Base-by-base conservation (phyloP, 1,139 yeast genomes). In the Yamadazyma epiphylla region DNA sequence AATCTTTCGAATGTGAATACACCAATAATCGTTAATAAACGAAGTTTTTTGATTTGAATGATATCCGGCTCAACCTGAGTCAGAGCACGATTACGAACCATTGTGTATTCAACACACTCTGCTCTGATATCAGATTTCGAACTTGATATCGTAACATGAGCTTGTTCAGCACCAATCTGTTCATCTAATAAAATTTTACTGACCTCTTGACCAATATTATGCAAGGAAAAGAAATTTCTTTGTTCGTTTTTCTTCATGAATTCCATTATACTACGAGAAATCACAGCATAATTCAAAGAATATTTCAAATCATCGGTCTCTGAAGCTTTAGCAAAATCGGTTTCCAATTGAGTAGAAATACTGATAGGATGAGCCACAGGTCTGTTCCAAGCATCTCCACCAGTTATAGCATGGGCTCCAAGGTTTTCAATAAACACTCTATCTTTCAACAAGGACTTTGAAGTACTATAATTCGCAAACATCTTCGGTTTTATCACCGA, bases 1-100 rank as follows among this genome's bases (percentile, higher is more conserved):
- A 80, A 56, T 38, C 97, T 66, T 53, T 91, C 98, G 57, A 88
- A 85, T 1, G 89, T 82, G 59, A 87, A 89, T 6, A 91, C 94
- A 3, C 98, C 98, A 43, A 91, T 84, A 24, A 88, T 69, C 0
- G 96, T 82, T 30, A 82, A 69, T 17, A 85, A 56, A 32, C 73
- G 68, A 29, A 89, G 59, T 10, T 74, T 72, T 17, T 64, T 62
- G 22, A 83, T 72, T 19, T 50, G 53, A 5, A 83, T 62, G 6
- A 42, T 24, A 43, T 77, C 85, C 2, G 39, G 32, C 2, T 19
- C 22, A 17, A 28, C 31, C 31, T 46, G 54, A 31, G 40, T 34
- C 31, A 43, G 17, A 38, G 15, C 11, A 32, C 45, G 41, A 17
- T 59, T 49, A 19, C 75, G 49, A 13, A 48, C 43, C 30, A 61